Evolutionary conservation across 805 yeast genomes (phyloP).

Genomic region (Candida adriatica): DNA sequence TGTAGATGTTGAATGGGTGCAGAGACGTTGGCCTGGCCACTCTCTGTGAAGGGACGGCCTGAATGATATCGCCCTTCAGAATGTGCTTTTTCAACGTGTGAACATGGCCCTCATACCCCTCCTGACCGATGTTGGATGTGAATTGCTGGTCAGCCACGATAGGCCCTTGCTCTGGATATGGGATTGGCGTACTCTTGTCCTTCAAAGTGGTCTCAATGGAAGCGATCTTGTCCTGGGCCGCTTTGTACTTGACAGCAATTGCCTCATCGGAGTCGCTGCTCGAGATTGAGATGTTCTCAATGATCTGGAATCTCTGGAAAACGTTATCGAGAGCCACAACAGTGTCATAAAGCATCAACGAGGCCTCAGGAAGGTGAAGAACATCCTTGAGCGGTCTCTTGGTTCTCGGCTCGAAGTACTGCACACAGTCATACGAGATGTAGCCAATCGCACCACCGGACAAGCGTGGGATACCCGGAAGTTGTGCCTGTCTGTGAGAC

Average conservation of each 20-base stretch:
- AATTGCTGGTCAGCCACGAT: constrained; percentile 63
- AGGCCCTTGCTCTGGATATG: constrained; percentile 69
- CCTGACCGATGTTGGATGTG: constrained; percentile 86
- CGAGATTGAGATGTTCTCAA: constrained; percentile 62
- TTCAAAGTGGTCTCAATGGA: constrained; percentile 43
- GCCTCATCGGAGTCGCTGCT: constrained; percentile 24
- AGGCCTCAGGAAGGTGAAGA: constrained; percentile 83
- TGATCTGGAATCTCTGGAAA: constrained; percentile 85
- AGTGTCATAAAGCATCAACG: constrained; percentile 84
- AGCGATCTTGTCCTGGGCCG: constrained; percentile 54
- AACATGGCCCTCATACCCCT: constrained; percentile 87
- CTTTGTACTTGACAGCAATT: constrained; percentile 40
- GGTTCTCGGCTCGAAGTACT: constrained; percentile 93
- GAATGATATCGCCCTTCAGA: constrained; percentile 87
- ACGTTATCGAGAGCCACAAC: constrained; percentile 92
- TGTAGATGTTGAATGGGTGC: constrained; percentile 94
- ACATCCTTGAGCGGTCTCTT: constrained; percentile 69
- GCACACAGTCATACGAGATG: constrained; percentile 92
- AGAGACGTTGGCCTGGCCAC: constrained; percentile 90
- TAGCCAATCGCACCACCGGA: constrained; percentile 98
- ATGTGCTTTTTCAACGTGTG: constrained; percentile 70
- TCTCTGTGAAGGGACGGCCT: constrained; percentile 97
- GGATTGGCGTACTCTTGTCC: constrained; percentile 35
- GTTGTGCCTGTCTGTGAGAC: constrained; percentile 56
- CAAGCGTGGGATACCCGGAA: constrained; percentile 76